Conservation (phyloP, 768 basidiomycete species). For the Naematelia encephala region DNA sequence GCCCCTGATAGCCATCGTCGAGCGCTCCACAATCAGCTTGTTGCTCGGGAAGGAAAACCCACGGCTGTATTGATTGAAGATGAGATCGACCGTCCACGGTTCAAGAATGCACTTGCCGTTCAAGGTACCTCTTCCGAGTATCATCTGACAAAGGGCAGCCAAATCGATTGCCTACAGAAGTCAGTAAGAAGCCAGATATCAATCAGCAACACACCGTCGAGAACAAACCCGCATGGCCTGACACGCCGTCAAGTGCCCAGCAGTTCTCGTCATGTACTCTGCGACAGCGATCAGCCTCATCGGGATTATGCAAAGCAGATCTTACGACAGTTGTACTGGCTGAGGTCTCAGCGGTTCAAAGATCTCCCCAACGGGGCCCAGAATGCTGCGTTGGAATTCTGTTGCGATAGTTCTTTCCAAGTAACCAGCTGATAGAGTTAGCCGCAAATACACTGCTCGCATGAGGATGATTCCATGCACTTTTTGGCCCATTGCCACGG, state of each 20-base stretch:
- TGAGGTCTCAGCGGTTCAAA: slow-evolving; percentile 11
- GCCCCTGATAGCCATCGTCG: slow-evolving; percentile 6
- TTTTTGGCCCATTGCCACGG: background rate
- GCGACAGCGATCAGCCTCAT: background rate
- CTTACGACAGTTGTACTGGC: slow-evolving; percentile 7
- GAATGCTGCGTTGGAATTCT: slow-evolving; percentile 9
- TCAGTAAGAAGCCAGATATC: too few relatives aligned
- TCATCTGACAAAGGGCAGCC: slow-evolving; percentile 12
- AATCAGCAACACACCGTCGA: slow-evolving; percentile 12
- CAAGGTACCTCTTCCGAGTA: slow-evolving; percentile 9
- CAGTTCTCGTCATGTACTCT: slow-evolving; percentile 14
- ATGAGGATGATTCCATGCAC: too few relatives aligned
- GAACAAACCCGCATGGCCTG: slow-evolving; percentile 13
- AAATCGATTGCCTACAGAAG: too few relatives aligned
- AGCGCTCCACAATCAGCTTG: slow-evolving; percentile 3
- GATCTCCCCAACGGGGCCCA: slow-evolving; percentile 4
- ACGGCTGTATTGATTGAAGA: slow-evolving; percentile 11
- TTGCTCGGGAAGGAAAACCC: background rate
- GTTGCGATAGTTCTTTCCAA: too few relatives aligned
- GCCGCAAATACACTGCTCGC: too few relatives aligned
- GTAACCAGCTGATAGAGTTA: too few relatives aligned
- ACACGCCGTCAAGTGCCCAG: slow-evolving; percentile 13
- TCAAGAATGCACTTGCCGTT: slow-evolving; percentile 10
- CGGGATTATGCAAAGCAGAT: background rate
- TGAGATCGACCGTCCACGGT: slow-evolving; percentile 12